A percentile compares a stretch with the other conserved stretches of the same genome.
These are phyloP conservation scores for Nicotiana obtusifolia DNA, from an alignment of 257 asterid genomes.

Conservation along the genomic window DNA sequence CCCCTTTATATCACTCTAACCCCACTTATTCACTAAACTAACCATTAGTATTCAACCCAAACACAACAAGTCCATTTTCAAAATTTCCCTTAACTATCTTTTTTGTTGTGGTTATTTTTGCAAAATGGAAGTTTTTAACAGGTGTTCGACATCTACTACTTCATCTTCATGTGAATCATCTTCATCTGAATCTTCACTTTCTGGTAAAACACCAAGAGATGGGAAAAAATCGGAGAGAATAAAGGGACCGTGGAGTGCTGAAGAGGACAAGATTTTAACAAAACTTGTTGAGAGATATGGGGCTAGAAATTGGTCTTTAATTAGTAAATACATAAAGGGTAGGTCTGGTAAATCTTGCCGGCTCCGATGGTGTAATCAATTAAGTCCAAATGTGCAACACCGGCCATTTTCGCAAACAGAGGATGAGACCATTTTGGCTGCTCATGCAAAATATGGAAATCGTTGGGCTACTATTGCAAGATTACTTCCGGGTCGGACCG, in stretches of 20 bases:
- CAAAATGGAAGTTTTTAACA: slow-evolving; percentile 33
- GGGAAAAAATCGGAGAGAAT: slow-evolving; percentile 35
- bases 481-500: slow-evolving; percentile 80
- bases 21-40: slow-evolving; percentile 6
- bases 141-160: slow-evolving; percentile 46
- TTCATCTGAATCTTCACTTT: slow-evolving; percentile 32
- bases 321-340: slow-evolving; percentile 68
- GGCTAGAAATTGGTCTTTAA: slow-evolving; percentile 71
- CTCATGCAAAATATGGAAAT: slow-evolving; percentile 60
- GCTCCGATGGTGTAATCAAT: slow-evolving; percentile 87
- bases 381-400: slow-evolving; percentile 72
- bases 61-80: neutral
- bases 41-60: neutral
- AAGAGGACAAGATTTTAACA: slow-evolving; percentile 72
- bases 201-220: slow-evolving; percentile 15
- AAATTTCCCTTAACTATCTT: neutral
- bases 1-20: slow-evolving; percentile 9
- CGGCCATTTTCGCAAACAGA: slow-evolving; percentile 68
- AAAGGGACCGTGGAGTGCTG: slow-evolving; percentile 90
- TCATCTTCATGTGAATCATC: slow-evolving; percentile 50
- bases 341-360: slow-evolving; percentile 78
- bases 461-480: slow-evolving; percentile 91
- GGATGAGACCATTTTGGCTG: slow-evolving; percentile 61
- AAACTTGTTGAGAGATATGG: slow-evolving; percentile 65
- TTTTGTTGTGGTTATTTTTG: neutral